Conservation (phyloP, 345 rosid species). For the Toxicodendron radicans region DNA sequence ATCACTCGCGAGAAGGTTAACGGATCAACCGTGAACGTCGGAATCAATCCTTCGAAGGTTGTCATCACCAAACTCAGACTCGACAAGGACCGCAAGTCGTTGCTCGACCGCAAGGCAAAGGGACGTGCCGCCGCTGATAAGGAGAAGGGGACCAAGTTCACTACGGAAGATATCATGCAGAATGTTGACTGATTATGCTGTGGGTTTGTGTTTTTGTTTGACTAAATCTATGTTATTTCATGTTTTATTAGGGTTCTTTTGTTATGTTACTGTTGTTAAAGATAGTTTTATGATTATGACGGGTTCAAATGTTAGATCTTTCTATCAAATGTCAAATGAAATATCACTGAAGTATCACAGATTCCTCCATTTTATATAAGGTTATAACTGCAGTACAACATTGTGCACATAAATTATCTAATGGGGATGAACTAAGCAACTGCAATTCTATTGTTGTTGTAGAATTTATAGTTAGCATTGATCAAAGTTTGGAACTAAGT, state of each 20-base stretch:
- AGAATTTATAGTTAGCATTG: too few species aligned
- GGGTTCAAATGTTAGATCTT: too few species aligned
- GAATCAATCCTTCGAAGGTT: conserved; percentile 69
- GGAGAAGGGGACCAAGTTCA: conserved; percentile 79
- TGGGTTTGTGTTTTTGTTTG: background rate
- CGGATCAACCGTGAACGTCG: conserved; percentile 78
- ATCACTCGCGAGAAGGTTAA: conserved; percentile 82
- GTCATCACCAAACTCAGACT: conserved; percentile 72
- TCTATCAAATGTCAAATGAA: background rate
- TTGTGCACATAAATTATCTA: too few species aligned
- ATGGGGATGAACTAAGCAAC: too few species aligned
- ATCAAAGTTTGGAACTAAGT: too few species aligned
- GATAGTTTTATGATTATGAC: background rate
- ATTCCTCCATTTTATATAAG: too few species aligned
- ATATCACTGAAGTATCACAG: too few species aligned
- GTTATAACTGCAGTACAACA: too few species aligned
- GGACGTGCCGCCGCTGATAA: conserved; percentile 77
- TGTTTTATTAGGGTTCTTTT: background rate
- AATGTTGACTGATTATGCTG: conserved; percentile 44
- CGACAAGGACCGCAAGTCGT: conserved; percentile 71
- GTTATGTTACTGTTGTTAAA: conserved; percentile 3
- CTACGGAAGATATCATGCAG: conserved; percentile 81
- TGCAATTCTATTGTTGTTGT: too few species aligned
- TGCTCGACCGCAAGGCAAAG: conserved; percentile 74
- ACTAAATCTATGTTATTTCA: background rate